Conservation (phyloP, 1,139 yeast species). For the Pichia sp. region DNA sequence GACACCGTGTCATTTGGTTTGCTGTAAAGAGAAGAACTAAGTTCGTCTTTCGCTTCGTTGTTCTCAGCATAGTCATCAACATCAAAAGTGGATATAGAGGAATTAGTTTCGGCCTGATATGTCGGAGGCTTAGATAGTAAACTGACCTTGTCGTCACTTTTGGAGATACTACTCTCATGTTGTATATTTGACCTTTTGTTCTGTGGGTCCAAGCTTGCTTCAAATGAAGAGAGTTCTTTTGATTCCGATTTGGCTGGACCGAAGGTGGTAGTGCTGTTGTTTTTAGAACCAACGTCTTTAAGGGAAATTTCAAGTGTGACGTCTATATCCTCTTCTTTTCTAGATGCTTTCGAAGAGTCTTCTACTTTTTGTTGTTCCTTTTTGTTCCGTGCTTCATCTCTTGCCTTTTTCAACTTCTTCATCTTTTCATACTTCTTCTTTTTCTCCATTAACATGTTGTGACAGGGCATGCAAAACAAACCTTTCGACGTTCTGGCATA, state of each 20-base stretch:
- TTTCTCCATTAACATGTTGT: conserved; percentile 73
- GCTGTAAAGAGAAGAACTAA: conserved; percentile 8
- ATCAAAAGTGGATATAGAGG: conserved; percentile 20
- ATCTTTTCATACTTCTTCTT: conserved; percentile 53
- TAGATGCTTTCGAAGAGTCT: background rate
- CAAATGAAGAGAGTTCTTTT: background rate
- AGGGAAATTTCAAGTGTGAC: background rate
- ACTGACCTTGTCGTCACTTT: background rate
- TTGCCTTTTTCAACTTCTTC: conserved; percentile 25
- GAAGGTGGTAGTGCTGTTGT: background rate
- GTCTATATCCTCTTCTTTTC: background rate
- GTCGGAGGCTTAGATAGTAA: background rate
- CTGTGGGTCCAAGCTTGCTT: background rate
- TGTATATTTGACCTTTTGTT: background rate
- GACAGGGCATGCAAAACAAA: conserved; percentile 89
- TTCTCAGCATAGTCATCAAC: conserved; percentile 17
- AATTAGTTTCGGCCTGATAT: background rate
- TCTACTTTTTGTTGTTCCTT: background rate
- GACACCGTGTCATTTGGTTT: background rate
- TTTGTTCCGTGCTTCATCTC: conserved; percentile 6
- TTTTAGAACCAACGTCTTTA: background rate
- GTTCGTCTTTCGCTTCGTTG: conserved; percentile 4
- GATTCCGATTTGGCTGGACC: background rate
- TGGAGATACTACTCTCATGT: background rate
- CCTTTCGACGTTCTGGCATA: conserved; percentile 96